These are phyloP conservation scores for Talaromyces sp. DNA, from an alignment of 2,329 filamentous ascomycete genomes.

Conservation along the genomic window DNA sequence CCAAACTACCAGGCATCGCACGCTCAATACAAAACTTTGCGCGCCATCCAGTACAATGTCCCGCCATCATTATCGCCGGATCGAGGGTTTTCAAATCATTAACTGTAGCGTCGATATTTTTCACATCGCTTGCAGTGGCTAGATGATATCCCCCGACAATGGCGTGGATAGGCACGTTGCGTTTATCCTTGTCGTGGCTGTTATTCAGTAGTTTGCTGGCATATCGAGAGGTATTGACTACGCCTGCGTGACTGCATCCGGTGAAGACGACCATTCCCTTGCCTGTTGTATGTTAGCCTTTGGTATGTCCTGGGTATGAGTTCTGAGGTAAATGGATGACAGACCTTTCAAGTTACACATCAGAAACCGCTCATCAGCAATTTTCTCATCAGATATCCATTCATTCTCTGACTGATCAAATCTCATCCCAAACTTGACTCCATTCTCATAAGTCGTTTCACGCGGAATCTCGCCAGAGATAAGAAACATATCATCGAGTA, in stretches of 20 bases:
- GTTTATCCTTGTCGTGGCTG: neutral
- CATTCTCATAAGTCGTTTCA: conserved; percentile 51
- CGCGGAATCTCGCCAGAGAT: conserved; percentile 57
- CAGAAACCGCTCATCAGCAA: conserved; percentile 55
- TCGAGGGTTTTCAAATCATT: conserved; percentile 50
- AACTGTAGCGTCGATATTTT: conserved; percentile 48
- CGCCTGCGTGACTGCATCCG: conserved; percentile 57
- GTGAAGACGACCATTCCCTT: conserved; percentile 57
- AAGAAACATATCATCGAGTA: conserved; percentile 53
- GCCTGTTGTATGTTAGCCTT: conserved; percentile 29
- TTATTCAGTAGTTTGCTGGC: conserved; percentile 42
- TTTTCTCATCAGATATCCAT: conserved; percentile 53
- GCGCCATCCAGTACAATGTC: conserved; percentile 58
- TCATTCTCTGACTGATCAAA: conserved; percentile 40
- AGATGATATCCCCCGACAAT: conserved; percentile 57
- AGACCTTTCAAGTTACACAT: conserved; percentile 54
- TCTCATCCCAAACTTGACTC: conserved; percentile 48
- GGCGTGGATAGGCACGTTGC: conserved; percentile 47
- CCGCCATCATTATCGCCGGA: conserved; percentile 53
- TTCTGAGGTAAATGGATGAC: neutral
- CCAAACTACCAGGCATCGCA: conserved; percentile 51
- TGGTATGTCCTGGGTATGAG: neutral
- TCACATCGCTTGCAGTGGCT: conserved; percentile 44
- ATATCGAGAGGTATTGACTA: conserved; percentile 53
- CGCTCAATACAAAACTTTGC: conserved; percentile 55